Evolutionary conservation across 2,329 filamentous ascomycete genomes (phyloP), one percentile per base, ranked within the genome.

Genomic region (Trichoderma brevicompactum): DNA sequence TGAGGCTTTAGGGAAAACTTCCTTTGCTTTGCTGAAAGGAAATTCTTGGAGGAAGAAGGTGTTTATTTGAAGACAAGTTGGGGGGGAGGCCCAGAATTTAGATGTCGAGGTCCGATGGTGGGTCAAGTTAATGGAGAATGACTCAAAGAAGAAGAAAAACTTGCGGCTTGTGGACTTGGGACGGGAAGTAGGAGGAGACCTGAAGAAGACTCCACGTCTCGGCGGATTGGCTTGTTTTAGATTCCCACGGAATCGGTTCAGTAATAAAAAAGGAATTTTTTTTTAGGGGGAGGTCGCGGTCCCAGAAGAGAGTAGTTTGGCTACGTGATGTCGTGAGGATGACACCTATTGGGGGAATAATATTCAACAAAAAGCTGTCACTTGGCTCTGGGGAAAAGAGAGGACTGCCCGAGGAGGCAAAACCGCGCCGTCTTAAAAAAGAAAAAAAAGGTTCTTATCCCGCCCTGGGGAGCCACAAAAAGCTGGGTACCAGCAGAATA

Each of bases 381-480:
- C 28, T 50, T 34, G 34, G 34, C 12, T 23, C 32, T 28, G 23
- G 23, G 23, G 23, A 3, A 28, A 28, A 28, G 23, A 28, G 23
- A 28, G 23, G 23, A 28, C 23, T 5, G 23, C 23, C 23, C 23
- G 13, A 54, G 17, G 36, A 54, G 52, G 52, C n/a, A 59, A 48
- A 48, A n/a, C 28, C 5, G 38, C n/a, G 28, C n/a, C 40, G 32
- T n/a, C 1, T 23, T 8, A 48, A 10, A 13, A 43, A 23, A 58
- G 36, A 62, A 15, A 36, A 53, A 62, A 54, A 63, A 63, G 60
- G 60, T 63, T 43, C 60, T 63, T 63, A 63, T 63, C 60, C 60
- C 60, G 60, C 48, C 41, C 41, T 52, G 60, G 49, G 28, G 59
- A 41, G 9, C 49, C 49, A 44, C 38, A 46, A 32, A 17, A 50